Conservation (phyloP, 805 yeast genomes). For the Jamesozyma lodderae region DNA sequence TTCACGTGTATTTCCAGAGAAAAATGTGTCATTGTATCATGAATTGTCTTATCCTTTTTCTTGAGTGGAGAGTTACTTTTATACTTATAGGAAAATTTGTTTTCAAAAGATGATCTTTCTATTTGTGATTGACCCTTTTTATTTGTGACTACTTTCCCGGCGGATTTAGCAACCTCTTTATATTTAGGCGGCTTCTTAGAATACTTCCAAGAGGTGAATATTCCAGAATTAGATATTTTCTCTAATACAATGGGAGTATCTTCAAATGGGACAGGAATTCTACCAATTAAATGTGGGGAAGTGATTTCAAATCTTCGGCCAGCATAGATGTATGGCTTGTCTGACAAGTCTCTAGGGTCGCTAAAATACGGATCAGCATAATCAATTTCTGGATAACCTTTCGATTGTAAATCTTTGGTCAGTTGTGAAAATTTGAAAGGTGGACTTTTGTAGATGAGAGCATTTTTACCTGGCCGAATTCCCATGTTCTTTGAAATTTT, state of each 20-base stretch:
- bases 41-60: slow-evolving; percentile 33
- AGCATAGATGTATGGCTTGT: slow-evolving; percentile 52
- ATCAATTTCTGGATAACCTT: slow-evolving; percentile 42
- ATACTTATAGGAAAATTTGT: slow-evolving; percentile 4
- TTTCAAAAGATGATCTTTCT: slow-evolving; percentile 29
- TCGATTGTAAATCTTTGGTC: slow-evolving; percentile 38
- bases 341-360: slow-evolving; percentile 41
- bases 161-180: slow-evolving; percentile 22
- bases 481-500: background rate
- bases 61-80: slow-evolving; percentile 12
- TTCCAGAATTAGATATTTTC: background rate
- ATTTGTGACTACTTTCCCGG: slow-evolving; percentile 5
- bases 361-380: slow-evolving; percentile 60
- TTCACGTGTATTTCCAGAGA: slow-evolving; percentile 61
- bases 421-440: slow-evolving; percentile 29
- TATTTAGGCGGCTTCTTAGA: slow-evolving; percentile 40
- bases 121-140: slow-evolving; percentile 39
- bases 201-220: slow-evolving; percentile 38
- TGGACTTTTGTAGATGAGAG: slow-evolving; percentile 11
- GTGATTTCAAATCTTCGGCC: slow-evolving; percentile 49
- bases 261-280: slow-evolving; percentile 25
- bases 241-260: slow-evolving; percentile 12
- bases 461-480: slow-evolving; percentile 1
- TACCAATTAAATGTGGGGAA: slow-evolving; percentile 31
- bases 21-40: slow-evolving; percentile 46